These are phyloP conservation scores for Fusarium albosuccineum DNA, from an alignment of 2,329 filamentous ascomycete genomes.

Conservation along the genomic window DNA sequence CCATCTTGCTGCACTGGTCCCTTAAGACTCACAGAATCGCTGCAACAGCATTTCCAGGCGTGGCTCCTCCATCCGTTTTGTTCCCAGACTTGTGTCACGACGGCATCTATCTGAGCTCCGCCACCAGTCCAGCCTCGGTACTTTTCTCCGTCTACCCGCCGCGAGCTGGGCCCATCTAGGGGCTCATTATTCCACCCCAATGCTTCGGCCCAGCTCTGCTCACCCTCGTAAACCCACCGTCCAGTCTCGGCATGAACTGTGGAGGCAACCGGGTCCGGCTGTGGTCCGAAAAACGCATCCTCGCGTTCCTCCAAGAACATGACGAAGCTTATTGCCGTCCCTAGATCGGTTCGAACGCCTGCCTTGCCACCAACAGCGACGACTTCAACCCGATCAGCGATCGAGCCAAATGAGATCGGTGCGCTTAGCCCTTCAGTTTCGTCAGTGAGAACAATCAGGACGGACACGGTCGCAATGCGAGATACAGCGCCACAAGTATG, in stretches of 20 bases:
- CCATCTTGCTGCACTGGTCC: neutral
- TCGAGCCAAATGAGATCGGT: slow-evolving; percentile 8
- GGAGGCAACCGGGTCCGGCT: slow-evolving; percentile 12
- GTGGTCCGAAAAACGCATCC: slow-evolving; percentile 12
- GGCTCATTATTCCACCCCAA: slow-evolving; percentile 2
- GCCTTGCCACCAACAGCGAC: neutral
- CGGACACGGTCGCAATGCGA: neutral
- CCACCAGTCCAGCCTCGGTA: slow-evolving; percentile 3
- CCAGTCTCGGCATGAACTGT: neutral
- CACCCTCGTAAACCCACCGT: neutral
- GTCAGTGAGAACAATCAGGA: slow-evolving; percentile 9
- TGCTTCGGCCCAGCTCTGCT: neutral
- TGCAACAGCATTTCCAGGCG: neutral
- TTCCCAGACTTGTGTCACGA: neutral
- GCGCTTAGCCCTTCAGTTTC: slow-evolving; percentile 9
- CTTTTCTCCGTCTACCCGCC: slow-evolving; percentile 2
- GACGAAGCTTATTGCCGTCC: neutral
- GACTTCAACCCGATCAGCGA: neutral
- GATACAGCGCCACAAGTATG: neutral
- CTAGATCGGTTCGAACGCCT: neutral
- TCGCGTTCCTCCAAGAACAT: slow-evolving; percentile 13
- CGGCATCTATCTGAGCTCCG: neutral
- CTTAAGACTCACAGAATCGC: neutral
- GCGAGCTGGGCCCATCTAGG: slow-evolving; percentile 8
- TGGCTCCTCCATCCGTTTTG: slow-evolving; percentile 4